Base-by-base conservation (phyloP, 2,329 filamentous ascomycete genomes). In the Paracoccidioides brasiliensis region DNA sequence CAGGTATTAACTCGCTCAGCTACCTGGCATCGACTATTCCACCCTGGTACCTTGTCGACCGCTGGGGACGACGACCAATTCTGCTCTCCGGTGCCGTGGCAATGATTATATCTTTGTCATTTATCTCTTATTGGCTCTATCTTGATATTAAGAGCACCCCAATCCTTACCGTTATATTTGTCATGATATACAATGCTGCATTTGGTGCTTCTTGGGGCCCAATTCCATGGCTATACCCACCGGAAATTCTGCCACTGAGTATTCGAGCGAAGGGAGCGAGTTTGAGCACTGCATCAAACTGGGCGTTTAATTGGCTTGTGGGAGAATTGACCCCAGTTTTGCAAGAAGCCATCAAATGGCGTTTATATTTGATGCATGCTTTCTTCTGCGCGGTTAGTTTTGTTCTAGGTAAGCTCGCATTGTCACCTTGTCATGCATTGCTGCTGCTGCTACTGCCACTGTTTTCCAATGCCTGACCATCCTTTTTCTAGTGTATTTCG, bases 191-290 rank as follows among this genome's bases (percentile, higher is more conserved):
- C 75, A 98, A 98, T 66, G 93, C 91, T 4, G 87, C 93, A 6
- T 98, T 97, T 69, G 93, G 93, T 50, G 95, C 90, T 67, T 86
- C 83, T n/a, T 98, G 93, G 93, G 93, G 93, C 15, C 93, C 93
- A 0, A 95, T 98, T 59, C 93, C 93, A 7, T 98, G 93, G 93
- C 77, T 98, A 14, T 97, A 97, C 70, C 93, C 93, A 12, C 93
- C 93, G n/a, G 93, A 98, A 78, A 98, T 98, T 73, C 78, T 98
- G 45, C 93, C 93, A 4, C 78, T 98, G 58, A 96, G 90, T 76
- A 96, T 97, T 68, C 85, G 93, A 65, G 95, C 91, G 58, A 97
- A 97, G 77, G 93, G 93, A 58, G 91, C 93, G 54, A 95, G 90
- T 79, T 73, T 98, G 69, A 96, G 91, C 58, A 97, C 93, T 1